Evolutionary conservation across 2,329 filamentous ascomycete genomes (phyloP).

Genomic region (Aspergillus udagawae): DNA sequence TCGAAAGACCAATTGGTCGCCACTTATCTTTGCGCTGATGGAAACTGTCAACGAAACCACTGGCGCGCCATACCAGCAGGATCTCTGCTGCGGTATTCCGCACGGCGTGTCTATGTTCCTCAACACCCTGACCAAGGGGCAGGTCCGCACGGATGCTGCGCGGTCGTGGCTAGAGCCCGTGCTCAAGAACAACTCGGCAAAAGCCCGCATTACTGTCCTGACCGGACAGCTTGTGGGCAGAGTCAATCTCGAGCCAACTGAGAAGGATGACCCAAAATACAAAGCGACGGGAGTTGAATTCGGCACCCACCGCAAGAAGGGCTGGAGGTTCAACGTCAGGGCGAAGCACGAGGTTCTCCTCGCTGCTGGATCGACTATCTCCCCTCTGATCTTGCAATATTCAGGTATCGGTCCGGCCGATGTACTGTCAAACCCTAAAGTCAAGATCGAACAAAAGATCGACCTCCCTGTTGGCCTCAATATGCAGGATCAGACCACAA

Average conservation of each 20-base stretch:
- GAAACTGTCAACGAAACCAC: conserved; percentile 5
- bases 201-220: conserved; percentile 8
- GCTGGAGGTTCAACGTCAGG: conserved; percentile 17
- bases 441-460: conserved; percentile 16
- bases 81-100: conserved; percentile 23
- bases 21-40: conserved; percentile 23
- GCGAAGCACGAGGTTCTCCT: conserved; percentile 25
- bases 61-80: conserved; percentile 16
- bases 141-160: conserved; percentile 25
- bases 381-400: conserved; percentile 24
- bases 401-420: conserved; percentile 25
- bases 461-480: conserved; percentile 29
- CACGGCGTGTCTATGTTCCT: conserved; percentile 28
- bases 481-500: conserved; percentile 28
- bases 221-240: conserved; percentile 25
- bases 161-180: conserved; percentile 25
- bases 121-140: conserved; percentile 22
- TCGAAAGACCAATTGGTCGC: conserved; percentile 16
- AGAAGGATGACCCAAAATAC: neutral
- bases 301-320: conserved; percentile 14
- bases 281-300: conserved; percentile 24
- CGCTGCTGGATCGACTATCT: conserved; percentile 24
- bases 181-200: conserved; percentile 16
- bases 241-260: conserved; percentile 14
- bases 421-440: conserved; percentile 7